Evolutionary conservation across 1,139 yeast genomes (phyloP).

Genomic region (Saccharomyces hybrid): DNA sequence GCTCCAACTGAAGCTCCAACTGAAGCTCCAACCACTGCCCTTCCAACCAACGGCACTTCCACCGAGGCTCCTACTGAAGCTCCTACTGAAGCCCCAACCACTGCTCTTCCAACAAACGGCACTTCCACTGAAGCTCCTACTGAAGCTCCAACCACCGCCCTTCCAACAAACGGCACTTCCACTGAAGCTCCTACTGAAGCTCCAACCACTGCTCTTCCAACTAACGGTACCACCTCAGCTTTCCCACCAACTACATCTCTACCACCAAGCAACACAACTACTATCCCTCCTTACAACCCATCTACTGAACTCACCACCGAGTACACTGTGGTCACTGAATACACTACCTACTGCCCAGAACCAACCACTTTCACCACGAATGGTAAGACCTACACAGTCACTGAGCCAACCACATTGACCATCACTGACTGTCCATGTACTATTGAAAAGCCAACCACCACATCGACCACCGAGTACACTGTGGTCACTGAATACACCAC

Average conservation of each 20-base stretch:
- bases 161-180: not conserved
- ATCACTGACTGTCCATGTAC: too few relatives aligned
- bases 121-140: not conserved
- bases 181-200: not conserved
- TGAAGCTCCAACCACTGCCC: slow-evolving; percentile 1
- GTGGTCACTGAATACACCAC: too few relatives aligned
- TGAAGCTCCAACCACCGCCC: slow-evolving; percentile 3
- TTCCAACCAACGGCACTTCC: not conserved
- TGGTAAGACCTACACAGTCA: too few relatives aligned
- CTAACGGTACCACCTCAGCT: slow-evolving; percentile 5
- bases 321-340: too few relatives aligned
- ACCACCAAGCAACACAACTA: slow-evolving; percentile 2
- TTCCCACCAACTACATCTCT: not conserved
- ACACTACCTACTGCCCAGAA: too few relatives aligned
- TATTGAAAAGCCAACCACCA: too few relatives aligned
- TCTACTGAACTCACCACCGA: slow-evolving; percentile 1
- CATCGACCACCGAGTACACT: too few relatives aligned
- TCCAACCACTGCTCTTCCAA: not conserved
- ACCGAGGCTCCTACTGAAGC: slow-evolving; percentile 1
- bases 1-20: slow-evolving; percentile 2
- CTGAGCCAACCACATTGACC: too few relatives aligned
- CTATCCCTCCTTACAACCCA: not conserved
- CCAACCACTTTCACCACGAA: too few relatives aligned
- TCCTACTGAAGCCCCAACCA: slow-evolving; percentile 2
- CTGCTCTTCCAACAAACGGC: not conserved